Percentiles rank a stretch among this genome's conserved stretches.
These are phyloP conservation scores for Microbotryomycetes sp. DNA, from an alignment of 1,284 basidiomycete genomes.

Conservation along the genomic window DNA sequence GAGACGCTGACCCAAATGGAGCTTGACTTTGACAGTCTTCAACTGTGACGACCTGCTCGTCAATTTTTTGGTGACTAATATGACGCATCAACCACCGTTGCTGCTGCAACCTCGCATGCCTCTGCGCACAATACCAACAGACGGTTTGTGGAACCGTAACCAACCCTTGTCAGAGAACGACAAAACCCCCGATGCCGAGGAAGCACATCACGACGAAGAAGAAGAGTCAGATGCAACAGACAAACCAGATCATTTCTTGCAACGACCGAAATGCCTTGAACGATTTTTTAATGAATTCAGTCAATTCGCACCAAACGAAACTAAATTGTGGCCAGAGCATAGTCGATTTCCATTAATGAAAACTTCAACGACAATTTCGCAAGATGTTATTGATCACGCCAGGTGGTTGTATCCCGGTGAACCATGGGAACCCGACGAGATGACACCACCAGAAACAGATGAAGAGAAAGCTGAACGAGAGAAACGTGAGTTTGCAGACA, in stretches of 20 bases:
- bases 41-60: constrained; percentile 36
- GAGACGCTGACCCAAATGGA: background rate
- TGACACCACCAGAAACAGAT: background rate
- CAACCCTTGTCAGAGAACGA: background rate
- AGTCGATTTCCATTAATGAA: constrained; percentile 22
- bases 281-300: constrained; percentile 23
- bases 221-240: background rate
- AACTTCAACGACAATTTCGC: constrained; percentile 7
- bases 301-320: constrained; percentile 2
- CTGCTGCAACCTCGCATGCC: constrained; percentile 28
- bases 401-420: constrained; percentile 21
- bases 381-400: constrained; percentile 29
- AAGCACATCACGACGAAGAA: background rate
- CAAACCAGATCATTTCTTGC: constrained; percentile 15
- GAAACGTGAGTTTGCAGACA: constrained; percentile 6
- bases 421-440: constrained; percentile 19
- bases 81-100: constrained; percentile 26
- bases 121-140: constrained; percentile 23
- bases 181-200: background rate
- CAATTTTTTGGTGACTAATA: constrained; percentile 35
- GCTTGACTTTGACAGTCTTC: constrained; percentile 21
- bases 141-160: constrained; percentile 27
- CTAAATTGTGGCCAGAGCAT: background rate
- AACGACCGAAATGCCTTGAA: constrained; percentile 19
- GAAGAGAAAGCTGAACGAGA: background rate